Evolutionary conservation across 345 rosid species (phyloP).

Genomic region (Eucalyptus victrix): DNA sequence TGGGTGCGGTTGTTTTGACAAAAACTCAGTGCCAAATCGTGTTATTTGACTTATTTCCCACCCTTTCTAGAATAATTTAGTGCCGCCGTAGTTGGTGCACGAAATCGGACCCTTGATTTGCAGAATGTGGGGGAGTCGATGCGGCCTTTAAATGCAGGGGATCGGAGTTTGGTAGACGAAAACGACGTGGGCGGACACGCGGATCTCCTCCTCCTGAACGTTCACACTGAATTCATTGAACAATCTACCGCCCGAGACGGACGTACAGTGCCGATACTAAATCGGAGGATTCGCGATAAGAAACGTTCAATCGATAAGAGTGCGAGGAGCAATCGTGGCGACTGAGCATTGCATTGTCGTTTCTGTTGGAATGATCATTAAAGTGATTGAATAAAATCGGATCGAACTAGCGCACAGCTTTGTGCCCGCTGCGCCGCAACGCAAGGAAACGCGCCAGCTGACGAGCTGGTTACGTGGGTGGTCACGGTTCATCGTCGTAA

Average conservation of each 20-base stretch:
- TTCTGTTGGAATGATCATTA: not conserved
- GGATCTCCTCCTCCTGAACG: not conserved
- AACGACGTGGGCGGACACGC: not conserved
- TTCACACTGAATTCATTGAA: not conserved
- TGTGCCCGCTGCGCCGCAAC: not conserved
- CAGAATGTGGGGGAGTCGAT: not conserved
- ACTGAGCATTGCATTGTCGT: not conserved
- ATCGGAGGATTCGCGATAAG: not conserved
- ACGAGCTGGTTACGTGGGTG: not conserved
- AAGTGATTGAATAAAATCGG: not conserved
- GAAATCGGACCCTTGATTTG: not conserved
- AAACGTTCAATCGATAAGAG: not conserved
- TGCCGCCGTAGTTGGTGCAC: not conserved
- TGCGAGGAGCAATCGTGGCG: not conserved
- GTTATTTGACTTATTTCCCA: not conserved
- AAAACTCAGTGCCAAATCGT: not conserved
- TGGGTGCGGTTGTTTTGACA: not conserved
- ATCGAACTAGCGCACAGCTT: not conserved
- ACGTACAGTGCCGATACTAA: fast-evolving
- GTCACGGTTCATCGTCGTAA: not conserved
- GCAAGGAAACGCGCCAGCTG: not conserved
- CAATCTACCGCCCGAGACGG: no score
- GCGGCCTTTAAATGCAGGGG: not conserved
- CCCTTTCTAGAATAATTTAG: not conserved
- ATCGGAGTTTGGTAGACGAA: not conserved